Evolutionary conservation across 805 yeast species (phyloP).

Genomic region (Aciculoconidium aculeatum): DNA sequence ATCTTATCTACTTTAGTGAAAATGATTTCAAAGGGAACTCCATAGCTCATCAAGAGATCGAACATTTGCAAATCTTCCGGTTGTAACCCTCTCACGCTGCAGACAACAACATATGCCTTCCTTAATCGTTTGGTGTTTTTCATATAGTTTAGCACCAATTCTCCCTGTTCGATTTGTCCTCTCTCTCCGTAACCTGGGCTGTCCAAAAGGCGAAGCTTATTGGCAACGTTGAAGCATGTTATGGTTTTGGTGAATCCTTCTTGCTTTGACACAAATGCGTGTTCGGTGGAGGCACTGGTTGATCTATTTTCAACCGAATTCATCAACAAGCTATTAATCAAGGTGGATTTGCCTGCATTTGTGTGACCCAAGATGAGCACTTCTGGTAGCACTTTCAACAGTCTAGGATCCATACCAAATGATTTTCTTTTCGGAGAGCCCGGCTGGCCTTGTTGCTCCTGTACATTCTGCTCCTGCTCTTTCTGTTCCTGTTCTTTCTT

Average conservation of each 20-base stretch:
- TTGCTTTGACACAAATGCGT: slow-evolving; percentile 49
- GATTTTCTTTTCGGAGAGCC: slow-evolving; percentile 16
- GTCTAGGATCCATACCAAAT: slow-evolving; percentile 29
- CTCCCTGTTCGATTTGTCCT: slow-evolving; percentile 65
- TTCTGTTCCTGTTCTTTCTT: slow-evolving; percentile 12
- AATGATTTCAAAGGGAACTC: slow-evolving; percentile 66
- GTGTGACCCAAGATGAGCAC: slow-evolving; percentile 73
- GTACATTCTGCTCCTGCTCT: slow-evolving; percentile 15
- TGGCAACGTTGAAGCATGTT: slow-evolving; percentile 66
- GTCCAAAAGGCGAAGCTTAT: slow-evolving; percentile 63
- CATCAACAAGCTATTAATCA: slow-evolving; percentile 57
- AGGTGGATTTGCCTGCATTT: slow-evolving; percentile 81
- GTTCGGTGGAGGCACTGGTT: slow-evolving; percentile 21
- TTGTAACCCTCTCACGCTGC: slow-evolving; percentile 54
- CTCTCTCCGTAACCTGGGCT: slow-evolving; percentile 87
- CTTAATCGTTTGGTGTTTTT: slow-evolving; percentile 46
- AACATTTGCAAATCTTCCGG: slow-evolving; percentile 52
- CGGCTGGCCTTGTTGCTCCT: too few species aligned
- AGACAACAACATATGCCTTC: slow-evolving; percentile 56
- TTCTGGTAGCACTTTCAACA: slow-evolving; percentile 51
- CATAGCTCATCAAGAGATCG: slow-evolving; percentile 43
- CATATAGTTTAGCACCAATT: slow-evolving; percentile 59
- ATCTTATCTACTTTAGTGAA: slow-evolving; percentile 73
- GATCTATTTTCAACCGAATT: slow-evolving; percentile 23
- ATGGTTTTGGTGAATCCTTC: slow-evolving; percentile 61